These are phyloP conservation scores for Zizania palustris DNA, from an alignment of 202 grass and related monocot genomes.

Conservation along the genomic window DNA sequence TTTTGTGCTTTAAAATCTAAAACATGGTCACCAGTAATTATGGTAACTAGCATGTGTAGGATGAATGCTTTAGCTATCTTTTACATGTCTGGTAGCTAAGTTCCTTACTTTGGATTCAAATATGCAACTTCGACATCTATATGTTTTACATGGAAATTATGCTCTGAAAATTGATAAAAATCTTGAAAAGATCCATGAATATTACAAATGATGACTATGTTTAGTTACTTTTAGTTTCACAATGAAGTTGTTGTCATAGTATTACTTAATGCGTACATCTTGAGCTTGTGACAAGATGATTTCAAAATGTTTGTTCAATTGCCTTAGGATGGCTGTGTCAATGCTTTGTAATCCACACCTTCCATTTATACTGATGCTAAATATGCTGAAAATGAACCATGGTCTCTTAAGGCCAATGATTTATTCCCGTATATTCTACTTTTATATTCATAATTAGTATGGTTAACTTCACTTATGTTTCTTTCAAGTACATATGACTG, in stretches of 20 bases:
- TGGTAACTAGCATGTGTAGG: too few species aligned
- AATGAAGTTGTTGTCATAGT: constrained; percentile 21
- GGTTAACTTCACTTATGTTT: constrained; percentile 15
- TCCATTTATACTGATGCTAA: constrained; percentile 99
- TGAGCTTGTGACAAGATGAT: constrained; percentile 22
- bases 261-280: constrained; percentile 25
- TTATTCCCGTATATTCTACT: constrained; percentile 87
- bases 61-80: too few species aligned
- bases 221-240: constrained; percentile 15
- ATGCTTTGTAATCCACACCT: constrained; percentile 99
- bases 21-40: too few species aligned
- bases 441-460: constrained; percentile 14
- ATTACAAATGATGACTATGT: neutral
- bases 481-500: constrained; percentile 38
- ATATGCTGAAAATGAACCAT: constrained; percentile 72
- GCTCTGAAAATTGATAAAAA: too few species aligned
- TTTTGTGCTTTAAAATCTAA: too few species aligned
- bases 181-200: constrained; percentile 28
- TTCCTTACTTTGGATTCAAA: too few species aligned
- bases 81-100: too few species aligned
- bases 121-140: too few species aligned
- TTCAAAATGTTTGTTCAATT: constrained; percentile 41
- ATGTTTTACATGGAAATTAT: too few species aligned
- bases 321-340: constrained; percentile 86
- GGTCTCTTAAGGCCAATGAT: constrained; percentile 93